Evolutionary conservation across 129 eudicot genomes (phyloP), one percentile per base, ranked within the genome.

Genomic region (Escallonia herrerae): DNA sequence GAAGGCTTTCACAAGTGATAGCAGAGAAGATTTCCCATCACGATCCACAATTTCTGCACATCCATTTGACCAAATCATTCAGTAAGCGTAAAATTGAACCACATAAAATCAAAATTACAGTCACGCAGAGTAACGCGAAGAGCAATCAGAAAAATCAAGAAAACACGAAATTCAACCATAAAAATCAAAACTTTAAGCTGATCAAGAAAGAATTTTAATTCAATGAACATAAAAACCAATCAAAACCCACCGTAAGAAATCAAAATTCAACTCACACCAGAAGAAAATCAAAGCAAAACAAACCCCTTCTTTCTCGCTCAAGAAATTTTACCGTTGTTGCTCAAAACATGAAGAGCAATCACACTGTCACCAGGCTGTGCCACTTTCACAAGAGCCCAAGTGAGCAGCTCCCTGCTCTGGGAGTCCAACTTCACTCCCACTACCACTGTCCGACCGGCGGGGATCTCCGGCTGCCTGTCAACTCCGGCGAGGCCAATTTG

Each of bases 351-450:
- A 48, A 64, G 40, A 37, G 42, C 62, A 57, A 93, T 68, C 40
- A 93, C 95, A 51, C 80, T 83, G 80, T 93, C 99, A 67, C 96
- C 99, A 77, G 83, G 75, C 55, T 81, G 75, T 60, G 99, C 91
- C 56, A 82, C 89, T 67, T 93, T 93, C 3, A 93, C 99, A 60
- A 93, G 79, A 13, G 96, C 88, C 99, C 99, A 93, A 4, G 99
- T 93, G 58, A 93, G 82, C 51, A 93, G 63, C 73, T 93, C 96
- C 60, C 85, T 75, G 72, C 99, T 93, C 7, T 66, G 79, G 1
- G 77, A 72, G 74, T 89, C 95, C 74, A 93, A 37, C 58, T 89
- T 93, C 62, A 93, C 91, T 13, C 99, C 99, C 48, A 89, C 99
- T 33, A 93, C 80, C 57, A 93, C 84, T 70, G 91, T 81, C 61